Percentiles rank a stretch among this genome's conserved stretches.
Evolutionary conservation across 805 yeast species (phyloP).

Genomic region (Suhomyces sp.): DNA sequence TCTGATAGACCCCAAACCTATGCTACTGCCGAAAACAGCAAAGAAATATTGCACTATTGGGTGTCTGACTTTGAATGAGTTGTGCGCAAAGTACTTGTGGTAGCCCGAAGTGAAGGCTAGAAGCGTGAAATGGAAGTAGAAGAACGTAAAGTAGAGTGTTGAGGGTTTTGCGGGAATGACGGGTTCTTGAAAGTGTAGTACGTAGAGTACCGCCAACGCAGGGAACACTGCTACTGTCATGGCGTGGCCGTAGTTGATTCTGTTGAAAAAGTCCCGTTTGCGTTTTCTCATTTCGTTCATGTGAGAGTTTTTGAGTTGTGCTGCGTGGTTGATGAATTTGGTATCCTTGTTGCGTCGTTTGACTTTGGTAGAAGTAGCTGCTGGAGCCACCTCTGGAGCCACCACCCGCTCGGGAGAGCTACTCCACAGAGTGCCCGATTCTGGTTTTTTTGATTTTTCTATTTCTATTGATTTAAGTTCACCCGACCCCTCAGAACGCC

Average conservation of each 20-base stretch:
- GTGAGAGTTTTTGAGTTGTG: constrained; percentile 25
- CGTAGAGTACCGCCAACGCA: constrained; percentile 23
- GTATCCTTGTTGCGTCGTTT: constrained; percentile 18
- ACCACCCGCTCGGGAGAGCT: too few species aligned
- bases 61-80: constrained; percentile 28
- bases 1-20: constrained; percentile 72
- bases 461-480: too few species aligned
- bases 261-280: constrained; percentile 32
- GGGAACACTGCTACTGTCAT: constrained; percentile 36
- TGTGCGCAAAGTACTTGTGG: constrained; percentile 43
- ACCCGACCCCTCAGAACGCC: not conserved
- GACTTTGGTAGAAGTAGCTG: constrained; percentile 12
- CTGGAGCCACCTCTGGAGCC: too few species aligned
- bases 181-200: constrained; percentile 14
- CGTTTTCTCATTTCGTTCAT: constrained; percentile 34
- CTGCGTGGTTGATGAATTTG: constrained; percentile 17
- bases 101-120: constrained; percentile 42
- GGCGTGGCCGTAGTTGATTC: constrained; percentile 36
- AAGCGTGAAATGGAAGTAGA: constrained; percentile 35
- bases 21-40: constrained; percentile 64
- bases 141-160: constrained; percentile 29
- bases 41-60: constrained; percentile 45
- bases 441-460: not conserved
- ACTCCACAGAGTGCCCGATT: too few species aligned
- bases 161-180: constrained; percentile 24